Evolutionary conservation across 768 basidiomycete species (phyloP), one percentile per base, ranked within the genome.

Genomic region (Termitomyces sp.): DNA sequence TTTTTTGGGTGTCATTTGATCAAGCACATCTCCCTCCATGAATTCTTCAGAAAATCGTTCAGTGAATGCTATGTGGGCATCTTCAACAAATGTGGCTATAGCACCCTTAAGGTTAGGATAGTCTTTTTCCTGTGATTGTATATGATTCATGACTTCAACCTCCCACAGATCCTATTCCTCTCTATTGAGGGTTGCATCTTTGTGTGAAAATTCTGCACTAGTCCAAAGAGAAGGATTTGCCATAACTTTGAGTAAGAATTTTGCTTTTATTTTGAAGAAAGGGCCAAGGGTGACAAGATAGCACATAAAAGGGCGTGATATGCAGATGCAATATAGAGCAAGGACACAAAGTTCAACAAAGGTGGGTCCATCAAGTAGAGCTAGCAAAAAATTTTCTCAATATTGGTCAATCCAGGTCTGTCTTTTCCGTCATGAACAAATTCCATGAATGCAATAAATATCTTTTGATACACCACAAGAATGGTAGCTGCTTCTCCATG

Each of bases 381-480:
- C 71, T 9, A 48, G 33, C 4, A 32, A 53, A 6, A 75, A 10
- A 56, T 76, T 76, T 60, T n/a, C 60, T 79, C 76, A 35, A 79
- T 69, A 43, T 78, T 65, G 13, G 59, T 79, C 23, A 70, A 64
- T 0, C 26, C 32, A 7, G 52, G 61, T 0, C 57, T 64, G 1
- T 61, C 59, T 56, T 79, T 77, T 53, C 62, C 66, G 62, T 71
- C 60, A 0, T 61, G 57, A 12, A 72, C 58, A 13, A 58, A 36
- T 12, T 61, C 59, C 14, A 79, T 61, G 63, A 74, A 74, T 0
- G 55, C 28, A 8, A 69, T 56, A 55, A 64, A 70, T 0, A 51
- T 30, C 0, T 57, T 30, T 5, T 58, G 68, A 55, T 74, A 53
- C 0, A 68, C 54, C 16, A 75, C 48, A 12, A 75, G 57, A 5